phyloP scores from a whole-genome alignment of 331 rosid genomes.

The Spiraea crenata region DNA sequence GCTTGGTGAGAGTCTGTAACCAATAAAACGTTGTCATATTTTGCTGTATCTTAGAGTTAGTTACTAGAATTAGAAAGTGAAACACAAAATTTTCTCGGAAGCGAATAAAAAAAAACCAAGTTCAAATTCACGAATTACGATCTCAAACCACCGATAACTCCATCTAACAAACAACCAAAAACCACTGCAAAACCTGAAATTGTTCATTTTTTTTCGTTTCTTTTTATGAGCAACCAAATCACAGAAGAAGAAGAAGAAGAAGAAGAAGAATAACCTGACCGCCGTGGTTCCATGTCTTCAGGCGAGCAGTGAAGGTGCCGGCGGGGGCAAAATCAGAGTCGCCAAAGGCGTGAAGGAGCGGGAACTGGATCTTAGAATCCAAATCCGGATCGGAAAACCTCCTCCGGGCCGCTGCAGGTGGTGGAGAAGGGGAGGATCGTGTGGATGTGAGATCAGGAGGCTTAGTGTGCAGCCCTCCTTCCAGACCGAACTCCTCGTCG shows the following conservation, averaged over 20 bases:
- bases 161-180: neutral
- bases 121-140: neutral
- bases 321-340: constrained; percentile 75
- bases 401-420: constrained; percentile 39
- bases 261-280: constrained; percentile 54
- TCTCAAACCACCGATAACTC: neutral
- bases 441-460: constrained; percentile 33
- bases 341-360: constrained; percentile 83
- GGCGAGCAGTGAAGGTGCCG: constrained; percentile 89
- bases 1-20: constrained; percentile 79
- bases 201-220: neutral
- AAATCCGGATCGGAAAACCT: constrained; percentile 65
- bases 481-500: constrained; percentile 88
- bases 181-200: neutral
- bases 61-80: neutral
- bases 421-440: constrained; percentile 26
- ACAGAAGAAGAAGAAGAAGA: neutral
- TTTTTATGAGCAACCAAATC: neutral
- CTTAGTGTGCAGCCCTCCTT: constrained; percentile 53
- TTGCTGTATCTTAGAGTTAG: neutral
- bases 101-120: neutral
- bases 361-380: constrained; percentile 89
- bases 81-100: neutral
- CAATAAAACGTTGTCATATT: constrained; percentile 27
- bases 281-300: constrained; percentile 87